phyloP scores from a whole-genome alignment of 1,139 yeast genomes.

The Yarrowia galli region DNA sequence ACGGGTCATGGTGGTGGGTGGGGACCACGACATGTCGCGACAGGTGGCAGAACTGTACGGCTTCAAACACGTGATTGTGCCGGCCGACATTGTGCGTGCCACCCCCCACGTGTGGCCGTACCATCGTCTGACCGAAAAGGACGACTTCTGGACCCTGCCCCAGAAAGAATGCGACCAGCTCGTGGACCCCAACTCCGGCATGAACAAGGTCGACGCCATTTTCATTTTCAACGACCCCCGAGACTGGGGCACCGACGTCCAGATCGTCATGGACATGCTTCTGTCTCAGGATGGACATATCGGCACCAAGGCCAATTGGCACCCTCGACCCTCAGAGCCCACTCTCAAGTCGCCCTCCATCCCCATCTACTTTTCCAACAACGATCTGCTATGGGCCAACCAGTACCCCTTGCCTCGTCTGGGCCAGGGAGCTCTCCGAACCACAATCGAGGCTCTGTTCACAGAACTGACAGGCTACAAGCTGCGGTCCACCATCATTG shows the following conservation, averaged over 20 bases:
- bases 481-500: slow-evolving; percentile 69
- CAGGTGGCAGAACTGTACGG: slow-evolving; percentile 80
- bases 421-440: slow-evolving; percentile 91
- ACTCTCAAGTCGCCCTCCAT: slow-evolving; percentile 60
- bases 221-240: slow-evolving; percentile 91
- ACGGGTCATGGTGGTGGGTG: slow-evolving; percentile 84
- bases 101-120: slow-evolving; percentile 77
- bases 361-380: slow-evolving; percentile 85
- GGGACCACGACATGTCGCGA: slow-evolving; percentile 72
- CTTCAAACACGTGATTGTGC: slow-evolving; percentile 76
- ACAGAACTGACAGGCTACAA: slow-evolving; percentile 59
- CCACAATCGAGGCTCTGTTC: slow-evolving; percentile 69
- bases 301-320: slow-evolving; percentile 63
- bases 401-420: slow-evolving; percentile 80
- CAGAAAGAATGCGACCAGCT: slow-evolving; percentile 41
- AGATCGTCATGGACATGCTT: slow-evolving; percentile 75
- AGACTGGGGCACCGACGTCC: slow-evolving; percentile 87
- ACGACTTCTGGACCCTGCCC: slow-evolving; percentile 54
- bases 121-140: slow-evolving; percentile 60
- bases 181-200: slow-evolving; percentile 39
- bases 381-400: slow-evolving; percentile 91
- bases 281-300: slow-evolving; percentile 68
- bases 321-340: slow-evolving; percentile 33
- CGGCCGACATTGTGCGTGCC: slow-evolving; percentile 71
- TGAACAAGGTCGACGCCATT: slow-evolving; percentile 64